These are phyloP conservation scores for Phytophthora sojae DNA, from an alignment of 352 stramenopile species.

Conservation along the genomic window DNA sequence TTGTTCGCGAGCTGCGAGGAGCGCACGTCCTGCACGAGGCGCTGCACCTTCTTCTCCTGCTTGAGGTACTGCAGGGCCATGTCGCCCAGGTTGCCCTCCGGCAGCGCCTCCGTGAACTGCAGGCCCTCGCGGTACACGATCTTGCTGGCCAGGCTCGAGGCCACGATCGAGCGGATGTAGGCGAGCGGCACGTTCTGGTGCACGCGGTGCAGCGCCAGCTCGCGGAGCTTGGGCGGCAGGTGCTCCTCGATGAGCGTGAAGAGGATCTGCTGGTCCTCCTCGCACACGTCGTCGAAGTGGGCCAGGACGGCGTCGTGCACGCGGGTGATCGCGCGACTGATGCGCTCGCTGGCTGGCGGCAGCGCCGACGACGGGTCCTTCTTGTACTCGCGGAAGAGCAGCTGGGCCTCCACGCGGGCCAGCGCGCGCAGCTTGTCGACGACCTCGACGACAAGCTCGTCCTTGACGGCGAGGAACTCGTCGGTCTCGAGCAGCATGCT, in stretches of 20 bases:
- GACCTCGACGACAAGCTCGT: constrained; percentile 94
- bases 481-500: constrained; percentile 97
- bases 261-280: constrained; percentile 81
- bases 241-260: constrained; percentile 92
- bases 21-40: constrained; percentile 79
- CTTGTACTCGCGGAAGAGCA: constrained; percentile 98
- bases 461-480: constrained; percentile 97
- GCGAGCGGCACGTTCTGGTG: constrained; percentile 92
- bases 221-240: constrained; percentile 94
- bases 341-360: constrained; percentile 95
- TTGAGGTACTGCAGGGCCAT: constrained; percentile 95
- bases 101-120: constrained; percentile 95
- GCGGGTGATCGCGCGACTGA: constrained; percentile 96
- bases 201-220: constrained; percentile 94
- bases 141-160: constrained; percentile 95
- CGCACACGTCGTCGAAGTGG: constrained; percentile 92
- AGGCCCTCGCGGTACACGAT: constrained; percentile 98
- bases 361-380: constrained; percentile 85
- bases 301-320: constrained; percentile 95
- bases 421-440: constrained; percentile 94
- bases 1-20: constrained; percentile 60
- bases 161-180: constrained; percentile 98
- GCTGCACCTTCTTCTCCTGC: constrained; percentile 94
- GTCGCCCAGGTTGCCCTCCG: constrained; percentile 90
- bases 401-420: constrained; percentile 94